Base-by-base conservation (phyloP, 768 basidiomycete genomes). In the Lanmaoa pseudosensibilis region DNA sequence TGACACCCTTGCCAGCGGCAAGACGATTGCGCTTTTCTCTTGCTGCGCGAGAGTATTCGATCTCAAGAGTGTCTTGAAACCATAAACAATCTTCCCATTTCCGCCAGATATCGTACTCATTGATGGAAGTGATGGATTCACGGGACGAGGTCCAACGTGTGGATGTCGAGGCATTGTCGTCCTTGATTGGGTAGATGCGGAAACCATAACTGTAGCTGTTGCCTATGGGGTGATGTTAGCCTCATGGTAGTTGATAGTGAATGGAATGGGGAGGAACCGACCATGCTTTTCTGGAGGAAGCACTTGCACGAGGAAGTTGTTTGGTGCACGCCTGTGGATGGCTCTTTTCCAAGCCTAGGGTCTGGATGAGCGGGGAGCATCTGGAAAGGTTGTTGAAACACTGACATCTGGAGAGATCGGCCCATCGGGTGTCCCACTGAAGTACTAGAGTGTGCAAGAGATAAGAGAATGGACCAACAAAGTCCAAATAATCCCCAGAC, bases 1-100 rank as follows among this genome's bases (percentile, higher is more conserved):
- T 88, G 54, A 90, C 79, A 15, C 89, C 88, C 64, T 90, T 92
- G 0, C 90, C 90, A 16, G 83, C 81, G 6, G 75, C 71, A 12
- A 92, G 81, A 33, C 88, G 84, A 27, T 75, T 76, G 15, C 84
- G 85, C 73, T 90, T 92, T 63, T 82, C 80, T 32, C 83, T 78
- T 15, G 90, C 85, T 61, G 83, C 76, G 25, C 78, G 76, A 19
- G 73, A 63, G 62, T 92, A 93, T 65, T 88, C 86, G 16, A 66
- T 58, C 69, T 91, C 90, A 11, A 93, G 74, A 2, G 73, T 71
- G 41, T 87, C 83, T 67, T 93, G 91, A 63, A 92, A 85, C 75
- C 77, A 82, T 11, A 93, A 74, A 56, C 88, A 91, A 63, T 93
- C 91, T 55, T 91, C 91, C 91, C 91, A 93, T 45, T 80, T 76